A percentile compares a stretch with the other conserved stretches of the same genome.
Conservation (phyloP, 257 asterid species). For the Ehretia macrophylla region DNA sequence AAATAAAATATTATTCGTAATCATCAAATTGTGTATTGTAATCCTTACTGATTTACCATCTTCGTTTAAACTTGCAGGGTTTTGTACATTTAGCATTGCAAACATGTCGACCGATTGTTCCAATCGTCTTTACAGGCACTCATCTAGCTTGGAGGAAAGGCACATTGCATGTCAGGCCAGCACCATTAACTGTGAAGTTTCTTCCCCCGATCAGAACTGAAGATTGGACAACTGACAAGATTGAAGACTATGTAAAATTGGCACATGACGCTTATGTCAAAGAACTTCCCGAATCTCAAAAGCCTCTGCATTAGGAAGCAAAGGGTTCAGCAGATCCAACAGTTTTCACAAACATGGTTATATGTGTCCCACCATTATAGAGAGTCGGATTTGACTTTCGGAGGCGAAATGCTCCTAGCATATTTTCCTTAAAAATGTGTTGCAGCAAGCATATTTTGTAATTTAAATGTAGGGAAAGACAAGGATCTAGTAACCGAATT, state of each 20-base stretch:
- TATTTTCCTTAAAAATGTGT: too few species aligned
- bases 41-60: too few species aligned
- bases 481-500: too few species aligned
- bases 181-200: conserved; percentile 36
- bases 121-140: conserved; percentile 31
- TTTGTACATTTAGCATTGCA: conserved; percentile 49
- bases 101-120: conserved; percentile 40
- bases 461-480: too few species aligned
- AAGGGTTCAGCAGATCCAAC: too few species aligned
- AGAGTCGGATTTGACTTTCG: too few species aligned
- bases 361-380: too few species aligned
- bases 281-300: conserved; percentile 37
- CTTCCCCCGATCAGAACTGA: conserved; percentile 44
- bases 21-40: too few species aligned
- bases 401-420: too few species aligned
- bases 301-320: conserved; percentile 17
- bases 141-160: conserved; percentile 53
- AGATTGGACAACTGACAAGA: conserved; percentile 37
- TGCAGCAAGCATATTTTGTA: too few species aligned
- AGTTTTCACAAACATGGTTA: too few species aligned
- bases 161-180: conserved; percentile 37
- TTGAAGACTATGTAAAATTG: conserved; percentile 32
- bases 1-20: too few species aligned
- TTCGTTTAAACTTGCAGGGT: conserved; percentile 25
- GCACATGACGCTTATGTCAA: conserved; percentile 39